Base-by-base conservation (phyloP, 768 basidiomycete species). In the Phanerochaete carnosa region DNA sequence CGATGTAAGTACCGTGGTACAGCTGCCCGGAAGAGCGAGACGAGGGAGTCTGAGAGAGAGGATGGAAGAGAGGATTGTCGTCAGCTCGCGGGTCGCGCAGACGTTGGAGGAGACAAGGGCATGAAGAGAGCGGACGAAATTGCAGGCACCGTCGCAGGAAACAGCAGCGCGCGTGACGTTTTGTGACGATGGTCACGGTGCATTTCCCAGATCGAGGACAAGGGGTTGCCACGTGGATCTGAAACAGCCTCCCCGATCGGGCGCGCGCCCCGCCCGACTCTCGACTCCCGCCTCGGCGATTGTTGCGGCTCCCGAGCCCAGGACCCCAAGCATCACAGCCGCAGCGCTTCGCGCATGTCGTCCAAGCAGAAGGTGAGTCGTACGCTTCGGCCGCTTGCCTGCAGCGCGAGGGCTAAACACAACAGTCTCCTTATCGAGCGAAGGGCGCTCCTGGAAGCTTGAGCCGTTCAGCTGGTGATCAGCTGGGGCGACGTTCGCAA, bases 191-290 rank as follows among this genome's bases (percentile, higher is more conserved):
- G 8, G 57, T 58, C 46, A 58, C 57, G 15, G 2, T 23, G 23
- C 25, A 43, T 37, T 54, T 32, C 32, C 61, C 61, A 25, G 23
- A 58, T 62, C 61, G 32, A 54, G 61, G 25, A 62, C 47, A 57
- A 62, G n/a, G 50, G n/a, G 25, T 23, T 45, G 50, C 61, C 61
- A 62, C 61, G 61, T 62, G 61, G 32, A 62, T 62, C 61, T 62
- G 61, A 62, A 62, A 62, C 61, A 45, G 16, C 33, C 26, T 30
- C 15, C 33, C 56, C 28, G 57, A 57, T 58, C 55, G 19, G 25
- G 32, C 55, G 50, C 45, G 29, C 37, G 39, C 55, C 35, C 23
- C 13, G 29, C 51, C 51, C 29, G 23, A 9, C 12, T 22, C 28
- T 26, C 30, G 51, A 12, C 9, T 49, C 47, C 12, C 9, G 19